Evolutionary conservation across 352 stramenopile species (phyloP), one percentile per base, ranked within the genome.

Genomic region (Globisporangium polare): DNA sequence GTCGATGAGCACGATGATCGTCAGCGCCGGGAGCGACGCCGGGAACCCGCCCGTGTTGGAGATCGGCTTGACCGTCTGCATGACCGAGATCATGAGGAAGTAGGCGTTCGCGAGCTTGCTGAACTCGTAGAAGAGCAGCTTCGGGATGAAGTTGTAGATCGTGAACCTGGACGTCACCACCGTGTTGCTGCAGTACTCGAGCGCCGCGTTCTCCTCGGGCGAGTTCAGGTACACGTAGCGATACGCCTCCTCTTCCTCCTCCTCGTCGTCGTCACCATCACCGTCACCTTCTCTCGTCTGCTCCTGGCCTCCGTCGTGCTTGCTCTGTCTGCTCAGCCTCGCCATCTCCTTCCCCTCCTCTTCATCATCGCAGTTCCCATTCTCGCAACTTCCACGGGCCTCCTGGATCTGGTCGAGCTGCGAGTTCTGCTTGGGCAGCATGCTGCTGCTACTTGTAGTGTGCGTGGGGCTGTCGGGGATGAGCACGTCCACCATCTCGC

Each of bases 81-180:
- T 90, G 71, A 94, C 74, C 9, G 89, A 95, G 53, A 98, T 96
- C 45, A 97, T 62, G 9, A 98, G 74, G 63, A 98, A 98, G 66
- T 98, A 98, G 51, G 92, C 86, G 68, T 98, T 98, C 45, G 93
- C 93, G 49, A 97, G 74, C 63, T 97, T 97, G 49, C 73, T 87
- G 69, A 94, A 94, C 65, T 94, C 86, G 71, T 94, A 95, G 51
- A 93, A 96, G 22, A 98, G 76, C 56, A 97, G 72, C 55, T 94
- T 96, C 12, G 91, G 91, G 26, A 98, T 31, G 58, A 98, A 97
- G 61, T 94, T 96, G 69, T 92, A 96, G 33, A 86, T 39, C 29
- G 90, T 95, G 69, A 97, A 98, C 59, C 92, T 90, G 50, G 88
- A 96, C 29, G 92, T 98, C 45, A 93, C 88, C 26, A 98, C 85